Evolutionary conservation across 1,139 yeast species (phyloP).

Genomic region (Candida freyschussii): DNA sequence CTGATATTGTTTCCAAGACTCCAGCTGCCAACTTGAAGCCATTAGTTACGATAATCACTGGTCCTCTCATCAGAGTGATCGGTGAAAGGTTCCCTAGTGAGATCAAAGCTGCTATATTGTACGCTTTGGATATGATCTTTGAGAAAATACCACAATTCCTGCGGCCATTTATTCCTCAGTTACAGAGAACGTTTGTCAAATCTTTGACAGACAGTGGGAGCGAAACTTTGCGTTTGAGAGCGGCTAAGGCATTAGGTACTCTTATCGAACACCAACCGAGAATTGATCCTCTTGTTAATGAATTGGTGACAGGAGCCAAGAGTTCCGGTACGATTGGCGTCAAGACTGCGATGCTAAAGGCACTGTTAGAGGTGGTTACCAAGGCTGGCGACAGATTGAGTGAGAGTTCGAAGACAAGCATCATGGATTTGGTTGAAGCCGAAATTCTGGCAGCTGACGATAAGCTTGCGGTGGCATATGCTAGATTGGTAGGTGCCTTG

Average conservation of each 20-base stretch:
- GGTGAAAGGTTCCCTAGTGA: conserved; percentile 93
- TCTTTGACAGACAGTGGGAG: conserved; percentile 75
- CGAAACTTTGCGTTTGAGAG: conserved; percentile 71
- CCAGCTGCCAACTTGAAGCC: conserved; percentile 79
- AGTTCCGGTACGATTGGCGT: conserved; percentile 59
- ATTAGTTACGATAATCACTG: conserved; percentile 89
- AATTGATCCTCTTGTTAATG: conserved; percentile 87
- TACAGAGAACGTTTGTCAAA: conserved; percentile 94
- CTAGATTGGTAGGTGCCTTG: conserved; percentile 72
- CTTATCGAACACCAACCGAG: conserved; percentile 87
- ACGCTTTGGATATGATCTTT: conserved; percentile 75
- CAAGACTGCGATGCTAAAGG: conserved; percentile 79
- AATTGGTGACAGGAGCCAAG: conserved; percentile 72
- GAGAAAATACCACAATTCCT: conserved; percentile 83
- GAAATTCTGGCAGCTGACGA: conserved; percentile 55
- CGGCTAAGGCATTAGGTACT: conserved; percentile 88
- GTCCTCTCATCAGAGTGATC: conserved; percentile 95
- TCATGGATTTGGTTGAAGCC: conserved; percentile 72
- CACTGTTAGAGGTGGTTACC: conserved; percentile 75
- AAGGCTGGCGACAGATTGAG: conserved; percentile 77
- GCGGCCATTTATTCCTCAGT: conserved; percentile 94
- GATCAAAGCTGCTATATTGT: conserved; percentile 86
- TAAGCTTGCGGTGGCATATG: conserved; percentile 67
- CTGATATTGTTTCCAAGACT: conserved; percentile 81
- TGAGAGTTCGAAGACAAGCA: conserved; percentile 63